Percentiles rank a stretch among this genome's conserved stretches.
Conservation (phyloP, 1,139 yeast species). For the Hansenula anomala region DNA sequence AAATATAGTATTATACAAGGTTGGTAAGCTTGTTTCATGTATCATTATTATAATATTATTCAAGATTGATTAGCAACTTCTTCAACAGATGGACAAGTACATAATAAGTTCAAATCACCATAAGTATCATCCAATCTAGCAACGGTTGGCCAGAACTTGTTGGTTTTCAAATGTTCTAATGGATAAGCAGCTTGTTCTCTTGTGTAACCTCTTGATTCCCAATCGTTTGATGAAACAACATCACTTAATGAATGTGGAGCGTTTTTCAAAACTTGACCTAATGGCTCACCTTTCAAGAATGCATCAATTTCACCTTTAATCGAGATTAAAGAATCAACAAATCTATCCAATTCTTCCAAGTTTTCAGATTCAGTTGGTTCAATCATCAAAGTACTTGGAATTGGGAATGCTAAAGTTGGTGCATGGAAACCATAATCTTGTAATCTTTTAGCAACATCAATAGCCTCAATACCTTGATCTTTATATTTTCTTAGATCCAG, state of each 20-base stretch:
- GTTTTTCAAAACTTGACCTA: conserved; percentile 74
- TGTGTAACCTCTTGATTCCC: conserved; percentile 87
- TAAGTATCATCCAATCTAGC: conserved; percentile 89
- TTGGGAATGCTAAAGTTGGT: conserved; percentile 98
- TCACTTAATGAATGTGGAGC: conserved; percentile 92
- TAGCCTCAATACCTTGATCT: conserved; percentile 80
- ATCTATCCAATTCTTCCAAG: conserved; percentile 81
- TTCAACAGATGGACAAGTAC: conserved; percentile 88
- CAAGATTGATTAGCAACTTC: conserved; percentile 18
- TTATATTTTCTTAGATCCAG: conserved; percentile 87
- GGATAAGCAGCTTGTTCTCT: conserved; percentile 95
- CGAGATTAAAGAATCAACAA: conserved; percentile 79
- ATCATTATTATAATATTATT: no score
- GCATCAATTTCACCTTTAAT: conserved; percentile 81
- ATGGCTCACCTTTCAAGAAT: conserved; percentile 60
- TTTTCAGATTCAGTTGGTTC: conserved; percentile 98
- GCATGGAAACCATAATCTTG: conserved; percentile 99
- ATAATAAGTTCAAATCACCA: conserved; percentile 88
- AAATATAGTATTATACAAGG: no score
- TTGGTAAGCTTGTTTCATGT: no score
- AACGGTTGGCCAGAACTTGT: conserved; percentile 95
- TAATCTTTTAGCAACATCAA: conserved; percentile 92
- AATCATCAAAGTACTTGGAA: conserved; percentile 93
- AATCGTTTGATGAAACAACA: conserved; percentile 53
- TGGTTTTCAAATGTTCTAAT: conserved; percentile 58